Evolutionary conservation across 2,329 filamentous ascomycete genomes (phyloP).

Genomic region (Cercospora zeina): DNA sequence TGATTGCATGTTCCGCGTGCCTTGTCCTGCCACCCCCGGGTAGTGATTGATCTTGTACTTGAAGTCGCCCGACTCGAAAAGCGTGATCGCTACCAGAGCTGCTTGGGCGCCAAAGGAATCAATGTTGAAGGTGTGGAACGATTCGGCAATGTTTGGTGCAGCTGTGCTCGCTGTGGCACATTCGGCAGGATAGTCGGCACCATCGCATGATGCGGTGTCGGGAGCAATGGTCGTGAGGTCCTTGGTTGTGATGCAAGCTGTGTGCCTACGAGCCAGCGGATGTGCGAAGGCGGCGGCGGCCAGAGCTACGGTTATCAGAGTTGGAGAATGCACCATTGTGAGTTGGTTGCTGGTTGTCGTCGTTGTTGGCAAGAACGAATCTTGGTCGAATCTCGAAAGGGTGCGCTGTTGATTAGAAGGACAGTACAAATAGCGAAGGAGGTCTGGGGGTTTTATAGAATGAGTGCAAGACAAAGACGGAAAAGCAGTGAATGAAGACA

Average conservation of each 20-base stretch:
- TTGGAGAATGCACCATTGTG: conserved; percentile 12
- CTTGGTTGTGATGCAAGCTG: conserved; percentile 37
- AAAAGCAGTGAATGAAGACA: not conserved
- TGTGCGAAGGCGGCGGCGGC: conserved; percentile 5
- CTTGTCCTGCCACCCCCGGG: conserved; percentile 65
- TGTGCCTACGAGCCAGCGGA: conserved; percentile 9
- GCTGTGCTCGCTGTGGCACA: conserved; percentile 67
- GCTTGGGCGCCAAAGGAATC: conserved; percentile 61
- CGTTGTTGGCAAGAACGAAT: not conserved
- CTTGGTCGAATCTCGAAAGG: not conserved
- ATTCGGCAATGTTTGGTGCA: conserved; percentile 56
- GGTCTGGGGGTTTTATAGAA: not conserved
- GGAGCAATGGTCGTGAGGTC: conserved; percentile 60
- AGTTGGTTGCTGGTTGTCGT: not conserved
- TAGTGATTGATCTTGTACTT: conserved; percentile 69
- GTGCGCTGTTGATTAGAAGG: not conserved
- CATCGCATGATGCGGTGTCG: conserved; percentile 55
- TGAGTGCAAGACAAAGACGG: not conserved
- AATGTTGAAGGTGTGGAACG: conserved; percentile 61
- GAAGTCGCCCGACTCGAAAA: conserved; percentile 68
- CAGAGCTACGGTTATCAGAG: conserved; percentile 11
- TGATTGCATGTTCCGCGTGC: conserved; percentile 68
- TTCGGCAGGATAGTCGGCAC: conserved; percentile 52
- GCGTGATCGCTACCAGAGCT: conserved; percentile 68
- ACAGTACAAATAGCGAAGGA: not conserved